Base-by-base conservation (phyloP, 495 filamentous ascomycete species). In the Daldinia concentrica region DNA sequence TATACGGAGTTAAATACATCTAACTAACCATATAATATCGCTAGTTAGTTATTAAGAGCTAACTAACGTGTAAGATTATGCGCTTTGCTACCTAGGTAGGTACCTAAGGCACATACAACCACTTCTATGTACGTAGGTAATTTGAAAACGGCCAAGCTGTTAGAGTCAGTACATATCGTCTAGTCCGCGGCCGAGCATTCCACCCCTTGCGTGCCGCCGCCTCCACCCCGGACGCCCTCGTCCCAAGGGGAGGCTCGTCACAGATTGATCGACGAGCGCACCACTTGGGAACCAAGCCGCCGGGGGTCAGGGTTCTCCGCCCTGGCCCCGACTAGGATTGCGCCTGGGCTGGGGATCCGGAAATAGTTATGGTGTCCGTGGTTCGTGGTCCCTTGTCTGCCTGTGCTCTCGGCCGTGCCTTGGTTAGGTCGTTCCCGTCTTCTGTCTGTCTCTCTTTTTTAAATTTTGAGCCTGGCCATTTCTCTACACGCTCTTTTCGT, bases 231-330 rank as follows among this genome's bases (percentile, higher is more conserved):
- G 48, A 48, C 52, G 29, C 30, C 56, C 32, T 52, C 45, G 41
- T 37, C 60, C 26, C 48, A 45, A 56, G 24, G 58, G 26, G 4
- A 48, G 51, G 41, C 50, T 45, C 68, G 68, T 71, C 62, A 34
- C 68, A 71, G 62, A 62, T 71, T 66, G 68, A 71, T 71, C 68
- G 58, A 54, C 62, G 15, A 56, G 22, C 59, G 45, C 48, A 55
- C 50, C 50, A 70, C 19, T 39, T 57, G 17, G 29, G 61, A 30
- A 62, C 48, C 30, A 29, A 22, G 50, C 26, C 43, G 26, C 51
- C 36, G 63, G 68, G 68, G 57, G 43, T 62, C 62, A 66, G 52
- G 62, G 68, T 66, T 71, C 68, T 66, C 62, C 62, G 41, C 62
- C 41, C 30, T 32, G 37, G 39, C 36, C 22, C 29, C 45, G 24